Evolutionary conservation across 768 basidiomycete species (phyloP), one percentile per base, ranked within the genome.

Genomic region (Kwoniella bestiolae): DNA sequence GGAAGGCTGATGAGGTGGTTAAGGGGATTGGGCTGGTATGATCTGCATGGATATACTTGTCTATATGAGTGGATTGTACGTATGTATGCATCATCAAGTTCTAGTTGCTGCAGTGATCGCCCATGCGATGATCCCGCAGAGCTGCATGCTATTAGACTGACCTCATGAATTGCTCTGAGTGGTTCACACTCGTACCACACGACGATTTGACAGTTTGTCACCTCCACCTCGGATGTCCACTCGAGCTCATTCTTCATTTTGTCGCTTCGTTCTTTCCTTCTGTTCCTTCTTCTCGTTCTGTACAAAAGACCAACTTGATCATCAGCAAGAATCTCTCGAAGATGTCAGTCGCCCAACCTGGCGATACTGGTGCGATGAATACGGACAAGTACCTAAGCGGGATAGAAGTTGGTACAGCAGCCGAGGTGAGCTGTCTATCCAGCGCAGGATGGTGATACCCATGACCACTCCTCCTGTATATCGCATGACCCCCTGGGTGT

Each of bases 1-100:
- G 68, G 35, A 21, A 73, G n/a, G 76, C 66, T 18, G 76, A 77
- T 50, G 76, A 77, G 67, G 76, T 77, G 7, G 68, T 77, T 29
- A 77, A 77, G 57, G 66, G 71, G 41, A 60, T 73, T 49, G 73
- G 67, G n/a, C 23, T 77, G 44, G 62, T 74, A 18, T 76, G 56
- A 51, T 25, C 5, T 18, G 23, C 51, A 8, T 25, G 9, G 8
- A 41, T 41, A 47, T 25, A 21, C 11, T 47, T 47, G 25, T 47
- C 18, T 47, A 47, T 47, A 46, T 46, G 23, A 16, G 18, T 46
- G 14, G 34, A 41, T 41, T 41, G 3, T 5, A 41, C 12, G 12
- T 41, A 41, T 41, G 38, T 16, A 41, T 41, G 38, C 38, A 41
- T 41, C 38, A n/a, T n/a, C n/a, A n/a, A n/a, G n/a, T n/a, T n/a